phyloP scores from a whole-genome alignment of 2,329 filamentous ascomycete species.

The Orbilia oligospora region DNA sequence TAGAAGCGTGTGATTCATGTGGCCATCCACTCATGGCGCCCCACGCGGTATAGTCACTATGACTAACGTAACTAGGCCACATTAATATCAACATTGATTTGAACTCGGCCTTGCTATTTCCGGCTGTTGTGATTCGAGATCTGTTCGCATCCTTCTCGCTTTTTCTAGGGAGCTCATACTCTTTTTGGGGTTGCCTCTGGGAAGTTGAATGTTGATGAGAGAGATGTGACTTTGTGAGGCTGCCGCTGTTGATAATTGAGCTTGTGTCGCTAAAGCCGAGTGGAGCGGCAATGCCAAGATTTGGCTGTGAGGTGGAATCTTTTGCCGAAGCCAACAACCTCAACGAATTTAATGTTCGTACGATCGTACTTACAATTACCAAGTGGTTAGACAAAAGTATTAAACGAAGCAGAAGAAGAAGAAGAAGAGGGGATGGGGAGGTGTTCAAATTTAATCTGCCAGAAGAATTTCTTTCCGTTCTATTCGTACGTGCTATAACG shows the following conservation, averaged over 20 bases:
- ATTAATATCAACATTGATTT: background rate
- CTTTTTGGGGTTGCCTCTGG: background rate
- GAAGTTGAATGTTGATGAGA: background rate
- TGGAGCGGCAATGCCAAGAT: constrained; percentile 6
- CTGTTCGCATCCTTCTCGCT: no score
- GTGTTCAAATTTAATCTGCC: no score
- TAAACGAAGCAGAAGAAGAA: no score
- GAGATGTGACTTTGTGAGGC: background rate
- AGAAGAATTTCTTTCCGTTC: no score
- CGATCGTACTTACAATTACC: no score
- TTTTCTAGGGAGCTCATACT: no score
- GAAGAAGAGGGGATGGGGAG: no score
- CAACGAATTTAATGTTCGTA: background rate
- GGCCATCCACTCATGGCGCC: background rate
- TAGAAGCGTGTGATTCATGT: constrained; percentile 1
- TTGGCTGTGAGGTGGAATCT: background rate
- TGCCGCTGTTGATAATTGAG: background rate
- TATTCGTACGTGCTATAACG: no score
- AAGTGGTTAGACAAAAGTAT: no score
- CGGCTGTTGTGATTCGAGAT: background rate
- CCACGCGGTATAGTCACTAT: background rate
- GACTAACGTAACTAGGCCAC: background rate
- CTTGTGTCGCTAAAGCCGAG: background rate
- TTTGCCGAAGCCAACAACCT: background rate
- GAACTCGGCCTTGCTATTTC: no score